Base-by-base conservation (phyloP, 1,284 basidiomycete genomes). In the Rhodotorula sp. region DNA sequence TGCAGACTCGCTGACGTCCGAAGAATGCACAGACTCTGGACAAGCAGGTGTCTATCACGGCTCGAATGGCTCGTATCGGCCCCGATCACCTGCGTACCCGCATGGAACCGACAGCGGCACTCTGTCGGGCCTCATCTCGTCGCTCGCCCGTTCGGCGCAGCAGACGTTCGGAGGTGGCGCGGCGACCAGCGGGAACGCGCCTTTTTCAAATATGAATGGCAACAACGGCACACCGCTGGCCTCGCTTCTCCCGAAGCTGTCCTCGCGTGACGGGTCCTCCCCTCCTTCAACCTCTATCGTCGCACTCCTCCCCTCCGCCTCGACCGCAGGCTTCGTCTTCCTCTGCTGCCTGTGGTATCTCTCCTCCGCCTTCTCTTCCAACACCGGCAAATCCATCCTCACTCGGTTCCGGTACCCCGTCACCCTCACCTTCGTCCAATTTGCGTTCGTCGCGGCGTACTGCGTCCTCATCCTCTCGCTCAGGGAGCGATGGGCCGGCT, bases 361-460 rank as follows among this genome's bases (percentile, higher is more conserved):
- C 41, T 88, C 89, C 9, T 94, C 92, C 4, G 92, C 93, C 23
- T 83, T 95, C 67, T 93, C 91, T 42, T 91, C 91, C 64, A 94
- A 94, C 82, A 91, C 94, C 25, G 89, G 92, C 74, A 92, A 99
- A 82, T 85, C 90, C 64, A 91, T 97, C 83, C 85, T 97, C 80
- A 88, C 86, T 79, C 87, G 64, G 46, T 75, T 75, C 57, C 64
- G 71, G n/a, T 75, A 75, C 70, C 74, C 74, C n/a, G 74, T 76
- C 55, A 76, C 94, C 79, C 87, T 99, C 79, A 98, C 97, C n/a
- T 91, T 98, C 80, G 87, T 98, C 77, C 97, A 99, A 81, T 99
- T 99, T 81, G 91, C 89, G 74, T 97, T 98, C 80, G 91, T 98
- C 66, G 90, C 93, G 17, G 84, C 84, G 21, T 96, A 91, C 82